phyloP scores from a whole-genome alignment of 192 early-diverging fungal genomes.

The Podila clonocystis region DNA sequence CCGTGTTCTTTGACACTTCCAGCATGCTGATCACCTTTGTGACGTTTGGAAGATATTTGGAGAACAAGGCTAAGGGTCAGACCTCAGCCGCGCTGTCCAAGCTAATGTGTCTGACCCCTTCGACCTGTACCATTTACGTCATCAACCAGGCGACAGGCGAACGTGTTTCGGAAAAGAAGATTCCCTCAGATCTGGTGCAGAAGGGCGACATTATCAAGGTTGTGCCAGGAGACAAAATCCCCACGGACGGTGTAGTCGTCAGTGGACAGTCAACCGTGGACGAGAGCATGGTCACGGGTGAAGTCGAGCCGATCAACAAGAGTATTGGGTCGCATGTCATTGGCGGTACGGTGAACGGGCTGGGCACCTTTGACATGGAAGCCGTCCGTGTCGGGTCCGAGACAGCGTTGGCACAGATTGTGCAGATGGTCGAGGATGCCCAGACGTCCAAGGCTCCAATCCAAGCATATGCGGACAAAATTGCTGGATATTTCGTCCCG shows the following conservation, averaged over 20 bases:
- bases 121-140: conserved; percentile 69
- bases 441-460: conserved; percentile 66
- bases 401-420: conserved; percentile 63
- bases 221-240: conserved; percentile 65
- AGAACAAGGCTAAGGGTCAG: conserved; percentile 95
- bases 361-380: conserved; percentile 62
- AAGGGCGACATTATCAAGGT: conserved; percentile 80
- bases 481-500: conserved; percentile 66
- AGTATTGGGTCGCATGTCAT: conserved; percentile 26
- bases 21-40: conserved; percentile 95
- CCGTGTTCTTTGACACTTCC: conserved; percentile 95
- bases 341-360: conserved; percentile 70
- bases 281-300: conserved; percentile 82
- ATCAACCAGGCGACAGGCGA: conserved; percentile 56
- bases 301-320: conserved; percentile 72
- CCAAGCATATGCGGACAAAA: conserved; percentile 66
- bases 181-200: conserved; percentile 89
- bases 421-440: conserved; percentile 65
- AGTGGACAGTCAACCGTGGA: conserved; percentile 67
- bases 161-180: conserved; percentile 71
- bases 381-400: conserved; percentile 65
- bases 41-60: conserved; percentile 90
- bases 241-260: conserved; percentile 65
- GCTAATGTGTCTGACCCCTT: conserved; percentile 88
- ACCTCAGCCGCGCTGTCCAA: conserved; percentile 90